A percentile compares a stretch with the other conserved stretches of the same genome.
phyloP scores from a whole-genome alignment of 148 eudicot genomes.

The Fagopyrum homotropicum region DNA sequence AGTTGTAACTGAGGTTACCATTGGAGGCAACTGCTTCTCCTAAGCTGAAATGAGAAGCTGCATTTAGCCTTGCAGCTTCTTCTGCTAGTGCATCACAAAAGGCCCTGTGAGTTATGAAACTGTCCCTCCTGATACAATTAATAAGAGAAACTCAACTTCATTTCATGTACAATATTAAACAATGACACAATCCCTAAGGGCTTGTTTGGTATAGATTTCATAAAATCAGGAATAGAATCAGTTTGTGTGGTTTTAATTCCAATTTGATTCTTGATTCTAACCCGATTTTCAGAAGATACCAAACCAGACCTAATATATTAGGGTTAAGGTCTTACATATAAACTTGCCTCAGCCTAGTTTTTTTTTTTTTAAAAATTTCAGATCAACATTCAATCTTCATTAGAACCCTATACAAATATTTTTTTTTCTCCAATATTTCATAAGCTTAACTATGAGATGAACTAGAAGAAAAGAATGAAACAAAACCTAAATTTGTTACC shows the following conservation, averaged over 20 bases:
- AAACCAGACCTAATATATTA: too few relatives aligned
- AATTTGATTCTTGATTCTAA: too few relatives aligned
- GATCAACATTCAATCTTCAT: background rate
- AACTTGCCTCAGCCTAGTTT: background rate
- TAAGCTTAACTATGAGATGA: background rate
- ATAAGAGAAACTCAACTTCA: background rate
- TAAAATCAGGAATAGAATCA: too few relatives aligned
- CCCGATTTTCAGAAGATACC: too few relatives aligned
- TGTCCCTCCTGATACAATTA: slow-evolving; percentile 57
- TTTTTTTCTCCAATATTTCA: too few relatives aligned
- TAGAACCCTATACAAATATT: background rate
- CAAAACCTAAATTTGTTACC: slow-evolving; percentile 29
- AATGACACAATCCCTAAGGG: too few relatives aligned
- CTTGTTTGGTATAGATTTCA: too few relatives aligned
- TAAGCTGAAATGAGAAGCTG: slow-evolving; percentile 46
- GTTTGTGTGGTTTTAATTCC: too few relatives aligned
- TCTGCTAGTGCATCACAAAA: slow-evolving; percentile 93
- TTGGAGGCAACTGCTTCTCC: slow-evolving; percentile 10
- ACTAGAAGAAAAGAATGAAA: background rate
- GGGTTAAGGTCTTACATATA: background rate
- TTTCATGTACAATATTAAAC: background rate
- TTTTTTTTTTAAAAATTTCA: background rate
- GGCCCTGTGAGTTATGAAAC: slow-evolving; percentile 91
- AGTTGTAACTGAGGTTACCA: slow-evolving; percentile 39
- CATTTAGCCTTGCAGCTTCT: slow-evolving; percentile 78